Evolutionary conservation across 176 grass and related monocot genomes (phyloP), one percentile per base, ranked within the genome.

Genomic region (Dactylis glomerata): DNA sequence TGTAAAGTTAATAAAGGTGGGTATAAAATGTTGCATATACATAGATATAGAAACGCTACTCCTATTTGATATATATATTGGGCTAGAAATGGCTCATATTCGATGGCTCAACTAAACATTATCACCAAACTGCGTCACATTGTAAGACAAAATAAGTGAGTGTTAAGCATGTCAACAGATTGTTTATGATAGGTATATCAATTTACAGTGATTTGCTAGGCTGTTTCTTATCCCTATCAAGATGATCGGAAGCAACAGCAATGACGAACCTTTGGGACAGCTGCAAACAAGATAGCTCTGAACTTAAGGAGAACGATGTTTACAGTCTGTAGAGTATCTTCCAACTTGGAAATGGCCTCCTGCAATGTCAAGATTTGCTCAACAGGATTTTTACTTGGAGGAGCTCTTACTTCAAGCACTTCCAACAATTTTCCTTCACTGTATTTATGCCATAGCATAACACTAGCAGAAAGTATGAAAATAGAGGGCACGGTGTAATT

Each of bases 291-390:
- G 31, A 97, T 63, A 88, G 85, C 87, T 90, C 94, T 89, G 51
- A 97, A 80, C 81, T 97, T 97, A 46, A 97, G 85, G 86, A 97
- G 94, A 86, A 81, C n/a, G 79, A 92, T 89, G 64, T 97, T 97
- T 77, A 74, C 75, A 78, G 67, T 71, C 63, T 92, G 89, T 23
- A 97, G 59, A 81, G 82, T 73, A 33, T 84, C 88, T 87, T 94
- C 94, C 28, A 92, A 38, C 73, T 89, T 91, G 36, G 94, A 90
- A 82, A 94, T 88, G 57, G 62, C 79, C 36, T 97, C 91, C 62
- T 94, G 94, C 78, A 97, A 80, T 58, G 51, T 83, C 64, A 97
- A 70, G 42, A 97, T 87, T 75, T 92, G 91, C 76, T 97, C 94
- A 66, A 94, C 91, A 62, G 94, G 68, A 86, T 92, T 97, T 81